Conservation (phyloP, 495 filamentous ascomycete species). For the Neurospora sp. region DNA sequence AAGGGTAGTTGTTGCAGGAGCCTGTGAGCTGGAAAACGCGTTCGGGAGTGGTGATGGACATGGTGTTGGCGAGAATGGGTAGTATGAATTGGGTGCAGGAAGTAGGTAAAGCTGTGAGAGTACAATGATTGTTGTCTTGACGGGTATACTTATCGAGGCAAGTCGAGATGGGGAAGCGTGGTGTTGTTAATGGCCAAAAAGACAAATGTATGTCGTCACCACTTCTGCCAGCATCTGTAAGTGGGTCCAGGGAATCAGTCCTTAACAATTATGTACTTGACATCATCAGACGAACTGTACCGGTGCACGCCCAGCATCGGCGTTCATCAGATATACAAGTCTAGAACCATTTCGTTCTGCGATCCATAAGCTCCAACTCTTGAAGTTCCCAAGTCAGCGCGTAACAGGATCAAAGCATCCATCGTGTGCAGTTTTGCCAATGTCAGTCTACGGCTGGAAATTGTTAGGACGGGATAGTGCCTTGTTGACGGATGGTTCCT, state of each 20-base stretch:
- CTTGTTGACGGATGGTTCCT: background rate
- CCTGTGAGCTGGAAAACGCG: conserved; percentile 43
- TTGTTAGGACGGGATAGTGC: background rate
- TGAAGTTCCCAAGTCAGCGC: background rate
- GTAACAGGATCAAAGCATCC: background rate
- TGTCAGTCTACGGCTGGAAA: background rate
- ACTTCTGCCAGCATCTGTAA: background rate
- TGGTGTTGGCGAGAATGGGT: background rate
- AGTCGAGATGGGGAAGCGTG: background rate
- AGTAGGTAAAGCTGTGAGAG: background rate
- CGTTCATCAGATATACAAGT: background rate
- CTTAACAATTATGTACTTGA: background rate
- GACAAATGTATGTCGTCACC: background rate
- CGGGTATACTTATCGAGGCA: background rate
- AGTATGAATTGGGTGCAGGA: background rate
- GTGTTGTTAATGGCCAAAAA: background rate
- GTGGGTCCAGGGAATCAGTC: background rate
- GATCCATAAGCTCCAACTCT: background rate
- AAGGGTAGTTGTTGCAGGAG: conserved; percentile 47
- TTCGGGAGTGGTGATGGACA: conserved; percentile 3
- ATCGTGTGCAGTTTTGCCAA: background rate
- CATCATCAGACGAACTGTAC: background rate
- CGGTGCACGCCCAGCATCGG: background rate
- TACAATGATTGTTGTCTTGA: background rate
- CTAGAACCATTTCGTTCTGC: background rate